These are phyloP conservation scores for Closterium sp. DNA, from an alignment of 139 green algal species.

Conservation along the genomic window DNA sequence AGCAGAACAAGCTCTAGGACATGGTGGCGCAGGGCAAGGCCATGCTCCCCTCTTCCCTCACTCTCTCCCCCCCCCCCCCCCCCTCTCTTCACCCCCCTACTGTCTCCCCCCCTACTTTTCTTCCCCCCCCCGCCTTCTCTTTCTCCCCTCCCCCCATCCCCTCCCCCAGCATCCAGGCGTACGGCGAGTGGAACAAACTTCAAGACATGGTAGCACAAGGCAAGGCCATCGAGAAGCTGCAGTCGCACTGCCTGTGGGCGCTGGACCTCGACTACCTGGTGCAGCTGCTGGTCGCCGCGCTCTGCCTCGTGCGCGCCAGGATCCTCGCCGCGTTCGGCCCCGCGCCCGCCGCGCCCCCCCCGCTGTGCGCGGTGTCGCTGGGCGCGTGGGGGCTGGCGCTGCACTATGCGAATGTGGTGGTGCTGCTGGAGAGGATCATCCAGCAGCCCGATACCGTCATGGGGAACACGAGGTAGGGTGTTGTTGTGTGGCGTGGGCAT, in stretches of 20 bases:
- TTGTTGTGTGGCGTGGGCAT: too few species aligned
- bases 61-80: background rate
- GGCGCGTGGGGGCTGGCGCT: background rate
- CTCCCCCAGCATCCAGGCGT: too few species aligned
- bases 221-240: background rate
- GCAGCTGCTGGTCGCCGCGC: background rate
- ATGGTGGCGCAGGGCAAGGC: background rate
- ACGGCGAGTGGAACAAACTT: background rate
- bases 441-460: background rate
- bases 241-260: background rate
- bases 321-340: background rate
- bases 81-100: background rate
- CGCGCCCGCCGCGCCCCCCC: background rate
- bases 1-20: background rate
- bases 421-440: background rate
- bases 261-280: background rate
- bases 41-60: background rate
- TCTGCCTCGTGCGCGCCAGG: background rate
- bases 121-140: too few species aligned
- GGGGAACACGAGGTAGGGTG: background rate
- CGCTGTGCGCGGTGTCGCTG: background rate
- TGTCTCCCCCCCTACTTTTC: too few species aligned
- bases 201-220: background rate
- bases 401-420: background rate
- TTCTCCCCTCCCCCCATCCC: too few species aligned